Base-by-base conservation (phyloP, 306 rosid genomes). In the Trifolium dubium region DNA sequence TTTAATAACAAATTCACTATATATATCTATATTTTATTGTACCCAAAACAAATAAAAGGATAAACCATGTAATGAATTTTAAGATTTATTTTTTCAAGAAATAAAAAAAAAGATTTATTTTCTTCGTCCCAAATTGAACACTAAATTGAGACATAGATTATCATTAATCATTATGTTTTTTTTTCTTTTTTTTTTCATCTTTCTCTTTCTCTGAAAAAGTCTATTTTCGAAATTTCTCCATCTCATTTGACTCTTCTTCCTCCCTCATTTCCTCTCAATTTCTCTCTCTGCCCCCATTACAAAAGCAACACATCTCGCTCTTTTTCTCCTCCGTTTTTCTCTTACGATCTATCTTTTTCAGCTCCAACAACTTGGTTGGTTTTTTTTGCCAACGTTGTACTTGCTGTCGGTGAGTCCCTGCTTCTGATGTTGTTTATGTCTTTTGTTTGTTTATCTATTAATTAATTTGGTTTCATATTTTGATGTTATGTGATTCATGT, bases 361-460 rank as follows among this genome's bases (percentile, higher is more conserved):
- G 79, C 14, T 28, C 6, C 78, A 34, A 55, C 69, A 41, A 63
- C 41, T 31, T 53, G 12, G 6, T 17, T 37, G 6, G 9, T 37
- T 37, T 37, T 50, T 4, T 8, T 63, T 71, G 7, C 59, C 64
- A 19, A 30, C 71, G 43, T 50, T 17, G 49, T 39, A 41, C 71
- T 67, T 60, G 49, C 58, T 51, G 29, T 41, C 64, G 64, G 70
- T 46, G 68, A 81, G 81, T 47, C 67, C 19, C 40, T 68, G 47
- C 67, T 43, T 61, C 60, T 74, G 0, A 0, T 23, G 23, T 0
- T 37, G 40, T 8, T 67, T 51, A 3, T 67, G 12, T 10, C 28
- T 5, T 11, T 46, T 11, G 2, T 29, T 14, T 13, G 7, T 0
- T 0, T 43, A 6, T 8, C 6, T 8, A 13, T 56, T 37, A 69